Base-by-base conservation (phyloP, 805 yeast genomes). In the Ogataea henricii region DNA sequence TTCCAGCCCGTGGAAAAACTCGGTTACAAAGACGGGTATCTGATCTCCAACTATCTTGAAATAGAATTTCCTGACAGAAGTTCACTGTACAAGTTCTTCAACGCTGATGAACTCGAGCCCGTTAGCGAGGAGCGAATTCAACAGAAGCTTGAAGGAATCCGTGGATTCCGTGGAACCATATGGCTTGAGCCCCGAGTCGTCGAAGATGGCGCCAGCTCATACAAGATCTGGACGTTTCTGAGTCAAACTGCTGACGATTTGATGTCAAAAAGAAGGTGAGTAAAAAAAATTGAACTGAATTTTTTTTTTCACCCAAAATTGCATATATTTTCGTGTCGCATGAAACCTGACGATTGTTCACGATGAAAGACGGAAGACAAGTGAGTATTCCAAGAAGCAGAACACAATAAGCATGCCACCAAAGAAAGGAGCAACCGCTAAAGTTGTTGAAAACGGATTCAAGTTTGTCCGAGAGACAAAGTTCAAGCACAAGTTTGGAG, bases 401-500 rank as follows among this genome's bases (percentile, higher is more conserved):
- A n/a, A n/a, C n/a, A n/a, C n/a, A 6, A 32, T 14, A 17, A 32
- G 4, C 3, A 37, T 37, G 40, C 40, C 64, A 20, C 63, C 64
- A 17, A 56, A 55, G 45, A 56, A 57, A 39, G 34, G 46, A 23
- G 16, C 52, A 36, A 29, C 48, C 10, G 43, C 45, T 25, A 54
- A 57, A 21, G 21, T 41, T 4, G 52, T 47, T 26, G 42, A 33
- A 14, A 39, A 51, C 25, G 53, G 58, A 4, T 59, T 65, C 42
- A 66, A 65, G 46, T 78, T 71, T 60, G 64, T 72, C 1, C 72
- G 83, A 50, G 69, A 73, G 12, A 51, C 72, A 6, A 66, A 72
- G 3, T 68, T 74, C 48, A 71, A 70, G 40, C 56, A 70, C 68
- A 85, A 79, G 62, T 91, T 81, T 61, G 98, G 98, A 2, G 96